These are phyloP conservation scores for Coemansia sp. DNA, from an alignment of 192 early-diverging fungal species.

Conservation along the genomic window DNA sequence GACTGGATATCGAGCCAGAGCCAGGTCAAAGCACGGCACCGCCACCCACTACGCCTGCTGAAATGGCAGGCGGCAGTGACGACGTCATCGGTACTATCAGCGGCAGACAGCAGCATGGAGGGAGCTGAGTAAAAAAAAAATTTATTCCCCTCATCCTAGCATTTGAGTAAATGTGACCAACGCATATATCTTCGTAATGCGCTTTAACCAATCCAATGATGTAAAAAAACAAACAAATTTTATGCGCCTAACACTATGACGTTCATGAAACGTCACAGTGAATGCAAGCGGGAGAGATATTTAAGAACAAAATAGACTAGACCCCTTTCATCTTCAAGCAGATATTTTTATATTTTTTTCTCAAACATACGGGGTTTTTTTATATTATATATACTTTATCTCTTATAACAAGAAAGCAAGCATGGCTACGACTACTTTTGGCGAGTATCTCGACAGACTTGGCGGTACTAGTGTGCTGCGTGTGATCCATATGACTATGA, in stretches of 20 bases:
- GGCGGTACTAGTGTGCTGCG: constrained; percentile 21
- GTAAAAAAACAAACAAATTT: neutral
- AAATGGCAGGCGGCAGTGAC: neutral
- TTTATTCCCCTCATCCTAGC: neutral
- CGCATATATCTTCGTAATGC: neutral
- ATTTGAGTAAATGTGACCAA: neutral
- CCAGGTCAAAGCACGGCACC: neutral
- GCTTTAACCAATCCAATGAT: neutral
- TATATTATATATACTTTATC: neutral
- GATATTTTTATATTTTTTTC: neutral
- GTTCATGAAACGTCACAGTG: neutral
- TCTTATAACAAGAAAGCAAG: neutral
- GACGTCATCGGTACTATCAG: neutral
- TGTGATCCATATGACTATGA: constrained; percentile 28
- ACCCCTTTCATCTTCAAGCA: neutral
- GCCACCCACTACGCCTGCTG: neutral
- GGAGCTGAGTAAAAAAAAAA: neutral
- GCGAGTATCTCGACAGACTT: constrained; percentile 31
- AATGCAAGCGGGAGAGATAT: neutral
- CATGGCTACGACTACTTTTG: constrained; percentile 25
- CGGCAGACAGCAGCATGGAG: neutral
- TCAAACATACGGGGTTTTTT: neutral
- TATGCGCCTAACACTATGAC: neutral
- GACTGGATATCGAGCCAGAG: neutral
- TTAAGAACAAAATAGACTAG: neutral